These are phyloP conservation scores for Parmelia sp. DNA, from an alignment of 495 filamentous ascomycete genomes.

Conservation along the genomic window DNA sequence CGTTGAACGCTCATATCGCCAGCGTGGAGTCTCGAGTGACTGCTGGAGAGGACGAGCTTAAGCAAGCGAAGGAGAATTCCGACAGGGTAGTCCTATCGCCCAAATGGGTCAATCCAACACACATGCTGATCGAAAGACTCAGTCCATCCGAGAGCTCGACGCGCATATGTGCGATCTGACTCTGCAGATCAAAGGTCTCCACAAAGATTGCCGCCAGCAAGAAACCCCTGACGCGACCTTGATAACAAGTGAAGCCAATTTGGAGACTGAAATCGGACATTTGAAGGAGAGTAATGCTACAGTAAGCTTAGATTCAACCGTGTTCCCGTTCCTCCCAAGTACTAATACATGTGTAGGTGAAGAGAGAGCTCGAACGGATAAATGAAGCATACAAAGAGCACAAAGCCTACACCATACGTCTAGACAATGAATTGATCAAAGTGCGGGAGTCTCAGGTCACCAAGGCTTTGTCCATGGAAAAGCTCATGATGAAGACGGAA, in stretches of 20 bases:
- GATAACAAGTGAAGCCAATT: not conserved
- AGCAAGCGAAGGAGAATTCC: not conserved
- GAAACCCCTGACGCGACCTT: not conserved
- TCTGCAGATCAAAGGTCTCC: not conserved
- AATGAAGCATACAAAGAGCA: not conserved
- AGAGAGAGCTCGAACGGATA: not conserved
- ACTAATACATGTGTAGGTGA: not conserved
- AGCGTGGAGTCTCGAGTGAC: not conserved
- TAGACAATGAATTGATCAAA: not conserved
- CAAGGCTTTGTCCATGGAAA: not conserved
- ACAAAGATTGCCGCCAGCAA: not conserved
- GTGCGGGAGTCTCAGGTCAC: not conserved
- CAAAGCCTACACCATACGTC: not conserved
- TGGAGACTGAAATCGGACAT: too few relatives aligned
- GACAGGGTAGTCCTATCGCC: not conserved
- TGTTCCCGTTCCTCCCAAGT: not conserved
- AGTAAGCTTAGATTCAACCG: not conserved
- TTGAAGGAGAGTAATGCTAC: not conserved
- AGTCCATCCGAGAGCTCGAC: too few relatives aligned
- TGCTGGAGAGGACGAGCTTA: not conserved
- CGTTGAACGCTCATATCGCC: not conserved
- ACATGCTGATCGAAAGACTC: too few relatives aligned
- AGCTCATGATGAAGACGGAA: not conserved
- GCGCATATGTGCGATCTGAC: not conserved
- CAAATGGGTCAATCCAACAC: too few relatives aligned